Percentiles rank a stretch among this genome's conserved stretches.
Evolutionary conservation across 2,329 filamentous ascomycete genomes (phyloP).

Genomic region (Gyromitra esculenta): DNA sequence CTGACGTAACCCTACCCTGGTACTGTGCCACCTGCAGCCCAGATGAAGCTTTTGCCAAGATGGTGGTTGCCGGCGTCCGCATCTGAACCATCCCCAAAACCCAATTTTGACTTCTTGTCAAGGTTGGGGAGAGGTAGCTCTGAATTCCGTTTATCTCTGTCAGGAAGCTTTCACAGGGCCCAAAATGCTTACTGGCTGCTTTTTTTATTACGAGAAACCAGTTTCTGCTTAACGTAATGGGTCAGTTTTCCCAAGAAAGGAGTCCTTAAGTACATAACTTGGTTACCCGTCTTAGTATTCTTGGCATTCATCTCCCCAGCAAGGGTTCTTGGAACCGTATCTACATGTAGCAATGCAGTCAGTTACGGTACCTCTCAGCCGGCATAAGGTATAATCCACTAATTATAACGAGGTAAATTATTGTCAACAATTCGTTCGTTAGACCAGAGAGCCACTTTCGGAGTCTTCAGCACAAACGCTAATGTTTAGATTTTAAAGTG

Average conservation of each 20-base stretch:
- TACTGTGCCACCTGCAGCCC: neutral
- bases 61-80: neutral
- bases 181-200: neutral
- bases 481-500: neutral
- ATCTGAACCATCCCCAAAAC: neutral
- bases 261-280: too few relatives aligned
- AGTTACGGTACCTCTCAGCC: neutral
- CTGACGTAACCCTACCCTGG: constrained; percentile 25
- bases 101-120: constrained; percentile 7
- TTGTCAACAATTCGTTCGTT: neutral
- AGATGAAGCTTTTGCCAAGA: neutral
- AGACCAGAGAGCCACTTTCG: neutral
- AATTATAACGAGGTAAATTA: neutral
- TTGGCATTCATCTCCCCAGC: neutral
- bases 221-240: too few relatives aligned
- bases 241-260: too few relatives aligned
- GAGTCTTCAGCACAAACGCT: neutral
- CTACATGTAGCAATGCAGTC: neutral
- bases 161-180: neutral
- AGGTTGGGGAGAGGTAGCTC: neutral
- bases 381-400: neutral
- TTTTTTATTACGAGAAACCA: neutral
- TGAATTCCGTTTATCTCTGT: neutral
- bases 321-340: neutral
- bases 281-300: constrained; percentile 3